Conservation (phyloP, 805 yeast species). For the Teunomyces stri region DNA sequence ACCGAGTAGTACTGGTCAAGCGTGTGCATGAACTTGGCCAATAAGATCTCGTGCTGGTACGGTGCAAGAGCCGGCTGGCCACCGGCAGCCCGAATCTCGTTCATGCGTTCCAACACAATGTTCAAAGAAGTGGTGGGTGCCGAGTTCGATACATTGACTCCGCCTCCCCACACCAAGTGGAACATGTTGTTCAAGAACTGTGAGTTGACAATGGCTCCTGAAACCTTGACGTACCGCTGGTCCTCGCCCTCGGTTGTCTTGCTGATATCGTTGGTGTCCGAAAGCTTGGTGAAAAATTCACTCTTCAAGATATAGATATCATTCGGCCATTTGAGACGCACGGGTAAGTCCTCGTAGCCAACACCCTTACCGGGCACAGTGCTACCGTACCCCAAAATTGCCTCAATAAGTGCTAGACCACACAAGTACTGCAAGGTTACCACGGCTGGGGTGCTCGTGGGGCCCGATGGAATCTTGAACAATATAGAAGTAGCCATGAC, state of each 20-base stretch:
- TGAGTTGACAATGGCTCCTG: conserved; percentile 84
- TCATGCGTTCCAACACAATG: conserved; percentile 60
- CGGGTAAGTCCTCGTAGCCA: conserved; percentile 73
- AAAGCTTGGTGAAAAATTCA: conserved; percentile 38
- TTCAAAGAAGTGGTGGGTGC: conserved; percentile 93
- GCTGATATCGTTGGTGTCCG: conserved; percentile 33
- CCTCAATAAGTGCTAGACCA: conserved; percentile 79
- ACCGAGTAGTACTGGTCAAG: conserved; percentile 59
- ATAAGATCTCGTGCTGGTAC: conserved; percentile 47
- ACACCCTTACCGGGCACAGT: conserved; percentile 32
- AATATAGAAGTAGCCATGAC: conserved; percentile 80
- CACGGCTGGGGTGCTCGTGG: conserved; percentile 34
- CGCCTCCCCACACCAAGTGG: conserved; percentile 78
- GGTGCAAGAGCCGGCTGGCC: conserved; percentile 48
- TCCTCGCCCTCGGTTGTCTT: conserved; percentile 50
- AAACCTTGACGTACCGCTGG: conserved; percentile 68
- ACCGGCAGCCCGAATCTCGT: conserved; percentile 43
- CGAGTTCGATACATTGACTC: conserved; percentile 77
- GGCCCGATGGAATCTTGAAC: conserved; percentile 48
- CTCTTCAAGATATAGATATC: conserved; percentile 80
- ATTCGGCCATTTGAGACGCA: conserved; percentile 94
- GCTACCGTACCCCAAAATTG: conserved; percentile 59
- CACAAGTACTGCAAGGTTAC: conserved; percentile 86
- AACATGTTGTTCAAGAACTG: conserved; percentile 60
- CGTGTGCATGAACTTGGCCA: conserved; percentile 68